Evolutionary conservation across 352 stramenopile species (phyloP), one percentile per base, ranked within the genome.

Genomic region (Globisporangium nunn): DNA sequence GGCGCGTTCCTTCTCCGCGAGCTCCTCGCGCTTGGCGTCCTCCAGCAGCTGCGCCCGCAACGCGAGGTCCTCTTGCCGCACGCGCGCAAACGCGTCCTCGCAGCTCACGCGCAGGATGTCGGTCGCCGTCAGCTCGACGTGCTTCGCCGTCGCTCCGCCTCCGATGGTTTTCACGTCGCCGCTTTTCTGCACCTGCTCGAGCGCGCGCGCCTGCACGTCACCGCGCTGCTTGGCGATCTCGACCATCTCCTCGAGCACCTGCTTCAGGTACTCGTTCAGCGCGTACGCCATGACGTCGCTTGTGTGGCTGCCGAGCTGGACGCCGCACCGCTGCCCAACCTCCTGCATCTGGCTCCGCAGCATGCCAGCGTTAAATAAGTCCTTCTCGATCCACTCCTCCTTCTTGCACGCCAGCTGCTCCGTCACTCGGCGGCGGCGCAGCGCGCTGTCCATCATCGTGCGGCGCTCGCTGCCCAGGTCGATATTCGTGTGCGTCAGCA

Each of bases 231-330:
- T 91, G 0, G 85, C 72, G 18, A 87, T 65, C 35, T 91, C 74
- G 12, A 92, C 85, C 81, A 95, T 91, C 58, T 95, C 85, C 56
- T 95, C 85, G 1, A 93, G 75, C 6, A 85, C 74, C 67, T 95
- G 85, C 62, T 91, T 93, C 29, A 95, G 58, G 47, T 95, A 93
- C 52, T 92, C 82, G 44, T 91, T 81, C 33, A 95, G 68, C 17
- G 85, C 85, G 35, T 87, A 88, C 10, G 82, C 70, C 82, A 95
- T 93, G 11, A 92, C 72, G n/a, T 94, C 78, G 31, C 49, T 90
- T 7, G 79, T 78, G 33, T 82, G 67, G 4, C 31, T 39, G 18
- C 82, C 85, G n/a, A 88, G 54, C 15, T 75, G 59, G 5, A 90
- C 73, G 2, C 84, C 79, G 18, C 68, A 61, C 37, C 81, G 75